These are phyloP conservation scores for Mycena maculata DNA, from an alignment of 768 basidiomycete genomes.

Conservation along the genomic window DNA sequence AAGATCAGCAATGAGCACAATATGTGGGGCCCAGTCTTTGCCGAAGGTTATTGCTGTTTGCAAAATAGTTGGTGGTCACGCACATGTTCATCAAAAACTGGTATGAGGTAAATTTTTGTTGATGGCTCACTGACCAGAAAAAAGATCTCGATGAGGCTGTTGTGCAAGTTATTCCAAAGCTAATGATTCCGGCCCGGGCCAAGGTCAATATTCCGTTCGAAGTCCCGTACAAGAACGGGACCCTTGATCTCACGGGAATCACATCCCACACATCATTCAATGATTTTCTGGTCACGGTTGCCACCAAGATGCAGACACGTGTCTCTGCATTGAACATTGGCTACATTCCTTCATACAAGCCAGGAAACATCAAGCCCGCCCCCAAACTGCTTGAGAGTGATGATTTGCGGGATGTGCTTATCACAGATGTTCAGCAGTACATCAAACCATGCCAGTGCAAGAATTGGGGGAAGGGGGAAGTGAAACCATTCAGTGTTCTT, in stretches of 20 bases:
- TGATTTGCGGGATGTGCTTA: neutral
- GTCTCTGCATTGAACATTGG: constrained; percentile 1
- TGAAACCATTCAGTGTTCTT: neutral
- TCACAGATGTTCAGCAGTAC: neutral
- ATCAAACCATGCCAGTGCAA: neutral
- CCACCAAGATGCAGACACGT: neutral
- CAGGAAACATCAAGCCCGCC: constrained; percentile 1
- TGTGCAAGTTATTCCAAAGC: neutral
- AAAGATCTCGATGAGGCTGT: neutral
- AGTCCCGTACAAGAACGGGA: constrained; percentile 13
- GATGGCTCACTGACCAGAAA: neutral
- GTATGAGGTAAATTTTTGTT: neutral
- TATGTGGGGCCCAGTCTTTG: too few species aligned
- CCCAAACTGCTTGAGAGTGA: constrained; percentile 14
- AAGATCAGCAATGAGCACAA: too few species aligned
- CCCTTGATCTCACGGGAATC: neutral
- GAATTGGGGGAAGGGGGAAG: neutral
- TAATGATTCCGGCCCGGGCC: neutral
- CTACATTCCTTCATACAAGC: neutral
- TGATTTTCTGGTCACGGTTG: neutral
- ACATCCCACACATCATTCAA: neutral
- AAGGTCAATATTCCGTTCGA: neutral
- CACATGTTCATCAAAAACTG: too few species aligned
- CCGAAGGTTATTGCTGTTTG: too few species aligned
- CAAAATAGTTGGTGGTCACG: too few species aligned